A percentile compares a stretch with the other conserved stretches of the same genome.
Evolutionary conservation across 1,284 basidiomycete species (phyloP).

Genomic region (Puccinia triticina): DNA sequence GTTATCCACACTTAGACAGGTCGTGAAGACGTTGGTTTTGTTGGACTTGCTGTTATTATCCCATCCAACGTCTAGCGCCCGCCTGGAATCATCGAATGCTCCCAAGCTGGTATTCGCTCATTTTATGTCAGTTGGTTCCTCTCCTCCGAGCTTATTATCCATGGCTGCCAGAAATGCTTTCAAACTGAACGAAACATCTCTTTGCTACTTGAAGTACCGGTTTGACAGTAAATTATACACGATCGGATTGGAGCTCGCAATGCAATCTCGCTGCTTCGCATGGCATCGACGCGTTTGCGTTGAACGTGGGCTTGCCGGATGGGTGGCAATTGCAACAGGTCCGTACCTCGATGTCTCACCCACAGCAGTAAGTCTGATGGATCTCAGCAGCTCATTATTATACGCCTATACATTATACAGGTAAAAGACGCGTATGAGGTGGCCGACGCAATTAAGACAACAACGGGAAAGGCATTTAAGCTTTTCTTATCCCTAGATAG

Average conservation of each 20-base stretch:
- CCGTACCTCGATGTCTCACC: background rate
- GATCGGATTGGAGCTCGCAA: conserved; percentile 32
- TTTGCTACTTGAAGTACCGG: conserved; percentile 20
- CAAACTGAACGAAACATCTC: background rate
- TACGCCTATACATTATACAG: background rate
- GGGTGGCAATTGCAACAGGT: conserved; percentile 48
- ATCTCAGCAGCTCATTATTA: background rate
- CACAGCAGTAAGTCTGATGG: background rate
- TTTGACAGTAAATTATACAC: conserved; percentile 44
- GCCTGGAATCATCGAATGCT: background rate
- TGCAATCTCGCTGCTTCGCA: conserved; percentile 20
- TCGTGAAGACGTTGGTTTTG: conserved; percentile 7
- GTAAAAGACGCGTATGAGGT: conserved; percentile 33
- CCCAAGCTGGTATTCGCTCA: conserved; percentile 49
- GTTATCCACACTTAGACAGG: background rate
- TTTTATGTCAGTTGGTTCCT: conserved; percentile 36
- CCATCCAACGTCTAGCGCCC: background rate
- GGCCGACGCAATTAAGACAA: conserved; percentile 12
- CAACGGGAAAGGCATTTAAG: conserved; percentile 32
- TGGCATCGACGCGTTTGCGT: conserved; percentile 42
- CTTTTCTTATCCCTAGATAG: conserved; percentile 48
- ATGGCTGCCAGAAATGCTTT: background rate
- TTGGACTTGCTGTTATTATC: conserved; percentile 16
- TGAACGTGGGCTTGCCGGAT: conserved; percentile 43
- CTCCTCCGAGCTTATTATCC: background rate